A percentile compares a stretch with the other conserved stretches of the same genome.
phyloP scores from a whole-genome alignment of 371 early-diverging fungal genomes.

The Apophysomyces trapeziformis region DNA sequence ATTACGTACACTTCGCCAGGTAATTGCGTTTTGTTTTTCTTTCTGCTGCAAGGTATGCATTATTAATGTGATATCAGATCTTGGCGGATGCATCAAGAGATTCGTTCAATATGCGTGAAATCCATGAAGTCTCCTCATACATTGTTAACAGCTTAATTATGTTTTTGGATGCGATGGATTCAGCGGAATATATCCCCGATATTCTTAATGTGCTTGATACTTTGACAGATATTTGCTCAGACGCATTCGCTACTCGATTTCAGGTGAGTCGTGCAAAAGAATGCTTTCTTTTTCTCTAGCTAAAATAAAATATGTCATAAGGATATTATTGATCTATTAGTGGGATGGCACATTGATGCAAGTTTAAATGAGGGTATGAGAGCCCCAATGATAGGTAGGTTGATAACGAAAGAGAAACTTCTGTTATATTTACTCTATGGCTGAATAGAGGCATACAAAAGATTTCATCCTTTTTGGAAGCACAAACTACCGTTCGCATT shows the following conservation, averaged over 20 bases:
- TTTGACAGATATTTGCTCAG: constrained; percentile 30
- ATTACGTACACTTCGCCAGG: constrained; percentile 22
- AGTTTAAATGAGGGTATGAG: constrained; percentile 43
- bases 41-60: neutral
- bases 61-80: constrained; percentile 5
- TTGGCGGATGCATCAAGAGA: constrained; percentile 22
- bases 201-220: constrained; percentile 30
- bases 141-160: constrained; percentile 34
- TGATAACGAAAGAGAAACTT: neutral
- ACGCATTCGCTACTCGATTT: constrained; percentile 37
- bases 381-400: constrained; percentile 48
- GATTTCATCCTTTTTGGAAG: constrained; percentile 29
- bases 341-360: constrained; percentile 73
- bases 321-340: constrained; percentile 67
- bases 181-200: constrained; percentile 36
- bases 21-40: constrained; percentile 23
- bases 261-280: constrained; percentile 25
- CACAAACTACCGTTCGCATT: constrained; percentile 39
- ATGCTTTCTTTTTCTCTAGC: neutral
- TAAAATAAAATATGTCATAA: constrained; percentile 20
- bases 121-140: constrained; percentile 29
- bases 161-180: constrained; percentile 46
- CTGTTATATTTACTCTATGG: neutral
- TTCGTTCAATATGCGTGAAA: constrained; percentile 26
- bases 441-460: constrained; percentile 22